These are phyloP conservation scores for Botrytis pseudocinerea DNA, from an alignment of 2,329 filamentous ascomycete species.

Conservation along the genomic window DNA sequence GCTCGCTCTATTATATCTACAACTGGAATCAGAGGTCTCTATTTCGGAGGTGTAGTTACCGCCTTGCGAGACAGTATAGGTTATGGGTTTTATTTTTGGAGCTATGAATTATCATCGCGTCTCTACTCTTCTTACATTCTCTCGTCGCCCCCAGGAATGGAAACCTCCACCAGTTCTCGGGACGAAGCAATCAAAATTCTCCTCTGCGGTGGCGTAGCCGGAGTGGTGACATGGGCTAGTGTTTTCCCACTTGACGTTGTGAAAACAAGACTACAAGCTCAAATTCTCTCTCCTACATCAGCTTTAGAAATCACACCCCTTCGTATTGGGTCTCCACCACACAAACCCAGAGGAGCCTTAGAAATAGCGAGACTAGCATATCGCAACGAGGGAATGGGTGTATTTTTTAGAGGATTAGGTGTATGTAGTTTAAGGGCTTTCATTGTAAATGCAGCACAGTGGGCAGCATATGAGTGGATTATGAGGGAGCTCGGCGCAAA, in stretches of 20 bases:
- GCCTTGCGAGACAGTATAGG: conserved; percentile 82
- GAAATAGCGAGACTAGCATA: conserved; percentile 68
- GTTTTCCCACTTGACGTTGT: conserved; percentile 91
- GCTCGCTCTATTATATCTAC: conserved; percentile 59
- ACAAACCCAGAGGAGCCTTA: conserved; percentile 52
- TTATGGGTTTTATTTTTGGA: conserved; percentile 98
- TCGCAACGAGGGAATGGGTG: conserved; percentile 56
- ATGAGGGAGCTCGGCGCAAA: conserved; percentile 58
- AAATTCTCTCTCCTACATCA: conserved; percentile 43
- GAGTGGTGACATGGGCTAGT: conserved; percentile 83
- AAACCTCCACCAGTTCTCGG: conserved; percentile 34
- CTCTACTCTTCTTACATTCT: conserved; percentile 6
- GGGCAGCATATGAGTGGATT: conserved; percentile 88
- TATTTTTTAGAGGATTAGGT: conserved; percentile 73
- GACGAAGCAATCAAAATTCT: conserved; percentile 63
- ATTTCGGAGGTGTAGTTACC: conserved; percentile 79
- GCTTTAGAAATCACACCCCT: conserved; percentile 36
- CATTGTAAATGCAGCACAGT: conserved; percentile 89
- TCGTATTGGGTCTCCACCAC: conserved; percentile 39
- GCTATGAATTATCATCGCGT: conserved; percentile 75
- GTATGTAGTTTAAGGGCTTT: conserved; percentile 87
- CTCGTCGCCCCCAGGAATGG: conserved; percentile 44
- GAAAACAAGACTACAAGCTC: conserved; percentile 88
- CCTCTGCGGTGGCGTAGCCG: conserved; percentile 83
- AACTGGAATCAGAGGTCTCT: conserved; percentile 69